Conservation (phyloP, 306 rosid genomes). For the Lagenaria siceraria region DNA sequence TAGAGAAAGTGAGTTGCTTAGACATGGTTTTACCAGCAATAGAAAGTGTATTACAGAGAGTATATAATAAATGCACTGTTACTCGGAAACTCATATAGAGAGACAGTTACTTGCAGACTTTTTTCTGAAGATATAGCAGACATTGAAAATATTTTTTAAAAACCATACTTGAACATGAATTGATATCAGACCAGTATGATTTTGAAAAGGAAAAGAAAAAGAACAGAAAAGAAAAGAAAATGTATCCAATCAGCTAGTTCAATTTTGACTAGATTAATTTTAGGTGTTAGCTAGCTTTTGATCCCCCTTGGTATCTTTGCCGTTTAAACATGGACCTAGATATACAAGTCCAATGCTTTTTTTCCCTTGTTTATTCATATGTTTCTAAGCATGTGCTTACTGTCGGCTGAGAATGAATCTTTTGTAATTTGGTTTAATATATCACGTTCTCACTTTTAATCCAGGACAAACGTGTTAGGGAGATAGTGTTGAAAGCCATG, state of each 20-base stretch:
- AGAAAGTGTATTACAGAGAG: too few species aligned
- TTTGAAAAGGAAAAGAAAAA: background rate
- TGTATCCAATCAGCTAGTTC: background rate
- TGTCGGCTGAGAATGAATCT: background rate
- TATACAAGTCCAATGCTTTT: background rate
- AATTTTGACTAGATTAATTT: background rate
- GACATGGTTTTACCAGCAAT: too few species aligned
- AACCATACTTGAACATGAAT: background rate
- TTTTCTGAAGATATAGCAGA: background rate
- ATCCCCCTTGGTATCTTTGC: background rate
- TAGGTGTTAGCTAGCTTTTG: background rate
- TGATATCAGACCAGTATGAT: background rate
- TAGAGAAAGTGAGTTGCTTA: too few species aligned
- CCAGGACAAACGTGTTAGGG: constrained; percentile 69
- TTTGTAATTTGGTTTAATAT: background rate
- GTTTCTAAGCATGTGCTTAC: background rate
- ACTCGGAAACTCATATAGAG: too few species aligned
- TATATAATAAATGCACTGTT: too few species aligned
- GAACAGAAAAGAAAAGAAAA: background rate
- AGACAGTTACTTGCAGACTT: background rate
- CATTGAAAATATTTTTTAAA: background rate
- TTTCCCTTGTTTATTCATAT: background rate
- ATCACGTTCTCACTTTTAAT: background rate
- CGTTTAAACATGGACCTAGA: background rate
- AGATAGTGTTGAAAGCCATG: constrained; percentile 96